Evolutionary conservation across 2,329 filamentous ascomycete species (phyloP).

Genomic region (Dactylellina cionopaga): DNA sequence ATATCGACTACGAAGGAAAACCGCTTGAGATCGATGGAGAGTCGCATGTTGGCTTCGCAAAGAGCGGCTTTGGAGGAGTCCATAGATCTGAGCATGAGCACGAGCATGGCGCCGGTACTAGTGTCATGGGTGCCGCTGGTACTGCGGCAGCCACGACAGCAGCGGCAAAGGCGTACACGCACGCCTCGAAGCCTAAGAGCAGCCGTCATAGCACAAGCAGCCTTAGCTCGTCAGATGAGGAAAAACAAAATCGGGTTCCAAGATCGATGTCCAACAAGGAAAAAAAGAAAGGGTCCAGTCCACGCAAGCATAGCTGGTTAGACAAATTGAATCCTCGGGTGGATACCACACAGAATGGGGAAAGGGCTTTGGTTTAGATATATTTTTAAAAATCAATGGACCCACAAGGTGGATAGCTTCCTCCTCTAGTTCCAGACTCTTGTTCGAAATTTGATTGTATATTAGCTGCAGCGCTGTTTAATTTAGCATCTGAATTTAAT

Average conservation of each 20-base stretch:
- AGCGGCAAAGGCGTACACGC: constrained; percentile 21
- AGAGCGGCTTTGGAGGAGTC: background rate
- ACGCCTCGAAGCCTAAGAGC: background rate
- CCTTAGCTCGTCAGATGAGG: constrained; percentile 15
- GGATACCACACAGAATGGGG: background rate
- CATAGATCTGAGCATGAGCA: background rate
- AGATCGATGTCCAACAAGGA: constrained; percentile 22
- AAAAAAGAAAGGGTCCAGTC: constrained; percentile 14
- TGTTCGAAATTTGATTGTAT: no score
- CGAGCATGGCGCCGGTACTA: background rate
- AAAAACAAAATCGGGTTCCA: constrained; percentile 17
- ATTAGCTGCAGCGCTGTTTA: no score
- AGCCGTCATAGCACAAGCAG: constrained; percentile 10
- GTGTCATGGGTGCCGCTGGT: background rate
- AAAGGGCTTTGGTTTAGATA: background rate
- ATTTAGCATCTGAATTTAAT: no score
- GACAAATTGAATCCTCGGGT: constrained; percentile 36
- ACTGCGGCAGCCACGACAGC: constrained; percentile 3
- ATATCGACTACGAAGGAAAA: constrained; percentile 57
- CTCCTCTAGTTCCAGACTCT: no score
- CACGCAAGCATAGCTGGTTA: constrained; percentile 30
- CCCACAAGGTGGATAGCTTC: no score
- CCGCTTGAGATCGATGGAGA: constrained; percentile 14
- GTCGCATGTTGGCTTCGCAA: constrained; percentile 13
- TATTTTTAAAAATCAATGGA: no score